These are phyloP conservation scores for Ustilago xerochloae DNA, from an alignment of 1,284 basidiomycete genomes.

Conservation along the genomic window DNA sequence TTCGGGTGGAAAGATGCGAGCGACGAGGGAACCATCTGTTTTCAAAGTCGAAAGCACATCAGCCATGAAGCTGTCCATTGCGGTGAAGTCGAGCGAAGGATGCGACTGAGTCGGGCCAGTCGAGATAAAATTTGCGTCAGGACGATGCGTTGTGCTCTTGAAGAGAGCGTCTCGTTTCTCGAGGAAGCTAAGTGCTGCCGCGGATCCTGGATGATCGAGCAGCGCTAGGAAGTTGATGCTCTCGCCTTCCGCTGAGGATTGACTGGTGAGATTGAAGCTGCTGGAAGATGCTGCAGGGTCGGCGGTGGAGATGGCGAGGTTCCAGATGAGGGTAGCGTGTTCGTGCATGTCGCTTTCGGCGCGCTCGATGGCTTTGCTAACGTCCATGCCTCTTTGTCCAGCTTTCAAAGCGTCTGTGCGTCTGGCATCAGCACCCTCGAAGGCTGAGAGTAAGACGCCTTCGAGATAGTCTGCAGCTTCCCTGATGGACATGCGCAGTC, in stretches of 20 bases:
- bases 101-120: slow-evolving; percentile 5
- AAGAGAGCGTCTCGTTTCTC: slow-evolving; percentile 96
- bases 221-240: slow-evolving; percentile 80
- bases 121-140: slow-evolving; percentile 75
- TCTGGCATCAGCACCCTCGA: slow-evolving; percentile 81
- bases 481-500: slow-evolving; percentile 68
- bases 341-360: slow-evolving; percentile 41
- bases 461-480: slow-evolving; percentile 82
- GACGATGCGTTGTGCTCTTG: slow-evolving; percentile 77
- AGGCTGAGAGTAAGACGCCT: slow-evolving; percentile 81
- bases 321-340: slow-evolving; percentile 37
- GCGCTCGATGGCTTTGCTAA: slow-evolving; percentile 38
- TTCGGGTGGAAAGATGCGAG: slow-evolving; percentile 83
- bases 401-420: slow-evolving; percentile 62
- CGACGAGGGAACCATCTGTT: slow-evolving; percentile 82
- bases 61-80: slow-evolving; percentile 91
- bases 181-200: slow-evolving; percentile 75
- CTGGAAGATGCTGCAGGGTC: not conserved
- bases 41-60: slow-evolving; percentile 75
- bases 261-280: not conserved
- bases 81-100: slow-evolving; percentile 79
- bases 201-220: slow-evolving; percentile 30
- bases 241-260: slow-evolving; percentile 78
- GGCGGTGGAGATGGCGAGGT: slow-evolving; percentile 22
- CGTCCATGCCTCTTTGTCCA: slow-evolving; percentile 43